phyloP scores from a whole-genome alignment of 2,329 filamentous ascomycete genomes.

The Colletotrichum paranaense region DNA sequence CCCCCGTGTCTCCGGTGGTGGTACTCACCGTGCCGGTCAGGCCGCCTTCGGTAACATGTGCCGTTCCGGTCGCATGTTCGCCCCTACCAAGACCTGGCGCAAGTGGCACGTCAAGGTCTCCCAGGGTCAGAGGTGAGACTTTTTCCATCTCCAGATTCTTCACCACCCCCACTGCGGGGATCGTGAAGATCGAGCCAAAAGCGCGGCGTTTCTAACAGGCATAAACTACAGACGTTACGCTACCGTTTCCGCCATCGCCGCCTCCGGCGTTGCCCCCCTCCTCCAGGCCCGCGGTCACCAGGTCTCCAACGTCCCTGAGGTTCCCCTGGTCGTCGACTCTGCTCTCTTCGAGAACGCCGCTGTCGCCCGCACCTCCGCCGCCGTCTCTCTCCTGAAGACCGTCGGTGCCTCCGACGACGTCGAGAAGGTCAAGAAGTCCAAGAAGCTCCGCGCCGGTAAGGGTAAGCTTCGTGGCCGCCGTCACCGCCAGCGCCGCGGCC shows the following conservation, averaged over 20 bases:
- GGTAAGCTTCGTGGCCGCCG: slow-evolving; percentile 98
- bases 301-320: slow-evolving; percentile 91
- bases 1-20: slow-evolving; percentile 99
- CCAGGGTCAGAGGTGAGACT: slow-evolving; percentile 90
- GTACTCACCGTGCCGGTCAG: slow-evolving; percentile 99
- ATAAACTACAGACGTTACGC: slow-evolving; percentile 81
- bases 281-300: slow-evolving; percentile 98
- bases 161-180: not conserved
- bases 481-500: slow-evolving; percentile 96
- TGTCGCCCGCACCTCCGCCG: slow-evolving; percentile 88
- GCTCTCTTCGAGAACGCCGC: slow-evolving; percentile 84
- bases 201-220: slow-evolving; percentile 18
- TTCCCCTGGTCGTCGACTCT: slow-evolving; percentile 95
- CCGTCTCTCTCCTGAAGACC: slow-evolving; percentile 87
- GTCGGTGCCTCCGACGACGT: slow-evolving; percentile 91
- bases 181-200: not conserved
- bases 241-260: slow-evolving; percentile 96
- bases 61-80: slow-evolving; percentile 99
- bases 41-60: slow-evolving; percentile 99
- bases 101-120: slow-evolving; percentile 99
- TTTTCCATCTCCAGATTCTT: not conserved
- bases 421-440: slow-evolving; percentile 94
- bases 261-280: slow-evolving; percentile 93
- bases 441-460: slow-evolving; percentile 98
- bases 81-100: slow-evolving; percentile 99